Evolutionary conservation across 2,329 filamentous ascomycete species (phyloP).

Genomic region (Tolypocladium paradoxum): DNA sequence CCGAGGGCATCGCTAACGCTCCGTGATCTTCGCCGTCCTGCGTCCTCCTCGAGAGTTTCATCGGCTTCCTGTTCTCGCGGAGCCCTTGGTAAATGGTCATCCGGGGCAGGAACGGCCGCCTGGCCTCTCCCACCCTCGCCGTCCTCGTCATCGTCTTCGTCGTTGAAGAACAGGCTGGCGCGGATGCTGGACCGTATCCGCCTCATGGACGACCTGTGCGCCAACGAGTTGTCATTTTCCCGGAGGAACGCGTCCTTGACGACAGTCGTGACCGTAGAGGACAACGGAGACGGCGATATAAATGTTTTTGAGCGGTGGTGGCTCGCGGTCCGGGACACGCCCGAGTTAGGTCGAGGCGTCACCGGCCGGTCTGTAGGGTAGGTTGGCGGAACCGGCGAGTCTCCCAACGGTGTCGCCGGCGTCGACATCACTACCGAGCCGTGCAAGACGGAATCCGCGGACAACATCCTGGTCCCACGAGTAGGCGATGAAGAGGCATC

Average conservation of each 20-base stretch:
- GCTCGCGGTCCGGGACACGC: conserved; percentile 17
- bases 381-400: conserved; percentile 11
- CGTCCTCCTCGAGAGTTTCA: conserved; percentile 6
- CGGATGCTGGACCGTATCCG: conserved; percentile 39
- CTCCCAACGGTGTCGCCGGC: conserved; percentile 20
- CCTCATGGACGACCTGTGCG: conserved; percentile 32
- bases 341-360: conserved; percentile 16
- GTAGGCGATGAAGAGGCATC: conserved; percentile 17
- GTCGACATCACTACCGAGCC: conserved; percentile 11
- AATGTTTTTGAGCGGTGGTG: conserved; percentile 32
- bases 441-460: conserved; percentile 23
- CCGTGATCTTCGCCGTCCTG: conserved; percentile 20
- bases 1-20: conserved; percentile 32
- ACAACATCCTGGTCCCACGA: conserved; percentile 26
- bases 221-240: conserved; percentile 27
- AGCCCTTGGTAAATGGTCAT: conserved; percentile 12
- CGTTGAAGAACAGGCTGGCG: conserved; percentile 43
- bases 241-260: conserved; percentile 45
- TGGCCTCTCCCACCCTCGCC: conserved; percentile 9
- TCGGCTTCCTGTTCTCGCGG: conserved; percentile 10
- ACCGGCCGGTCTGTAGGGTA: conserved; percentile 15
- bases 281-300: conserved; percentile 49
- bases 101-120: conserved; percentile 12
- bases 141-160: conserved; percentile 29
- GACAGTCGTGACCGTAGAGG: conserved; percentile 46